Evolutionary conservation across 1,139 yeast species (phyloP), one percentile per base, ranked within the genome.

Genomic region (Hanseniaspora uvarum): DNA sequence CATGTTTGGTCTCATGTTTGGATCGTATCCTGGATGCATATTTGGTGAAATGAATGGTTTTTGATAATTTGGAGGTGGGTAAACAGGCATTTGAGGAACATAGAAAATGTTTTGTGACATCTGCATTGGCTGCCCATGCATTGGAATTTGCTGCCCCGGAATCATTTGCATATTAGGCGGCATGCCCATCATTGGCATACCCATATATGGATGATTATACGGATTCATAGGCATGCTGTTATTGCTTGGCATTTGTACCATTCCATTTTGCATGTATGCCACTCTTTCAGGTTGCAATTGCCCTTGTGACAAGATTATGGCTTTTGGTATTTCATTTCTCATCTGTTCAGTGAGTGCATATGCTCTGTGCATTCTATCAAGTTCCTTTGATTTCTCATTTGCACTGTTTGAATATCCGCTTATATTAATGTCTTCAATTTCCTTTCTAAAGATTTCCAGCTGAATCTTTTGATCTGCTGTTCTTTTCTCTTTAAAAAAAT

Each of bases 341-440:
- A 14, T 43, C 30, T 28, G 19, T 18, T 43, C 46, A 11, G 36
- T 8, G 24, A 28, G 16, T 4, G 24, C 16, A 30, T 43, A 28
- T 28, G 24, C 26, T 18, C 24, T 30, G 18, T 43, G 26, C 31
- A 26, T 10, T 30, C 46, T 43, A 12, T 31, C 37, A 10, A 19
- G 26, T 26, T 41, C 41, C 7, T 39, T 34, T 16, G 34, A 16
- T 18, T 49, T 26, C 11, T 37, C 36, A 33, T 18, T n/a, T 3
- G 36, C 19, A 6, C 36, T 40, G 21, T 31, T 49, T 11, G 53
- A 33, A 14, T 49, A 49, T 14, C 53, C 53, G 34, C 53, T 49
- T n/a, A 49, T 49, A 16, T 49, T 49, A 2, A 49, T 41, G 19
- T 49, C 46, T 16, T 41, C 38, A 7, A 49, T 41, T 21, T 41